phyloP scores from a whole-genome alignment of 1,284 basidiomycete species.

The Xerocomus minutiporus region DNA sequence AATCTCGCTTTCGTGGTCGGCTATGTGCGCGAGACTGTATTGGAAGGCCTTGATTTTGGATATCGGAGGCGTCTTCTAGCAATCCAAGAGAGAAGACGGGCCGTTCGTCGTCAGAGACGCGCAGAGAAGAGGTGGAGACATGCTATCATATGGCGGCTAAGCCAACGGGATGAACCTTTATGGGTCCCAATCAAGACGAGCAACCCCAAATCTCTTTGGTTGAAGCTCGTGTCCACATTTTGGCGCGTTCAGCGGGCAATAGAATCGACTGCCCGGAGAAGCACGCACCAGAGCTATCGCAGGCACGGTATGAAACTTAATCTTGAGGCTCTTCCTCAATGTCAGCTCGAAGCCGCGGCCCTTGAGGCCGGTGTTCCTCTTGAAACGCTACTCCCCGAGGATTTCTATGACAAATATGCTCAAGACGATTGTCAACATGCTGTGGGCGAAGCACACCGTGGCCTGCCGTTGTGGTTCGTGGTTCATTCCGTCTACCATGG shows the following conservation, averaged over 20 bases:
- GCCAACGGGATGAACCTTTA: slow-evolving; percentile 41
- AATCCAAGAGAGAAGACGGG: slow-evolving; percentile 39
- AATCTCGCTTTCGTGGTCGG: slow-evolving; percentile 63
- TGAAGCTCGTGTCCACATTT: slow-evolving; percentile 10
- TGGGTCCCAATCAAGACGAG: slow-evolving; percentile 41
- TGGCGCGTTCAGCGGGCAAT: slow-evolving; percentile 6
- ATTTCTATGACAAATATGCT: slow-evolving; percentile 27
- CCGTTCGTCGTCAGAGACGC: slow-evolving; percentile 36
- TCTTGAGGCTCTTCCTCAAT: slow-evolving; percentile 48
- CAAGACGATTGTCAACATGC: not conserved
- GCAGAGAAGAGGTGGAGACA: slow-evolving; percentile 51
- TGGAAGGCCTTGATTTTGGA: slow-evolving; percentile 62
- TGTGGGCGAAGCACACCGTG: not conserved
- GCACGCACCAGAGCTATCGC: slow-evolving; percentile 23
- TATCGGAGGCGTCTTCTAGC: slow-evolving; percentile 51
- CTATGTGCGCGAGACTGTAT: slow-evolving; percentile 64
- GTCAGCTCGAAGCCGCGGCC: slow-evolving; percentile 54
- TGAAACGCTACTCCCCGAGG: slow-evolving; percentile 43
- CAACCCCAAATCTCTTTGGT: slow-evolving; percentile 11
- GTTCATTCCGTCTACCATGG: slow-evolving; percentile 22
- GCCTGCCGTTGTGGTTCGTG: slow-evolving; percentile 16
- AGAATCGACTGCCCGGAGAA: slow-evolving; percentile 1
- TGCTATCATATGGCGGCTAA: slow-evolving; percentile 56
- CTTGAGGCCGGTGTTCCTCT: slow-evolving; percentile 61
- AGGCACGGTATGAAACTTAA: slow-evolving; percentile 52